Percentiles rank a stretch among this genome's conserved stretches.
Conservation (phyloP, 192 early-diverging fungal genomes). For the Coemansia sp. region DNA sequence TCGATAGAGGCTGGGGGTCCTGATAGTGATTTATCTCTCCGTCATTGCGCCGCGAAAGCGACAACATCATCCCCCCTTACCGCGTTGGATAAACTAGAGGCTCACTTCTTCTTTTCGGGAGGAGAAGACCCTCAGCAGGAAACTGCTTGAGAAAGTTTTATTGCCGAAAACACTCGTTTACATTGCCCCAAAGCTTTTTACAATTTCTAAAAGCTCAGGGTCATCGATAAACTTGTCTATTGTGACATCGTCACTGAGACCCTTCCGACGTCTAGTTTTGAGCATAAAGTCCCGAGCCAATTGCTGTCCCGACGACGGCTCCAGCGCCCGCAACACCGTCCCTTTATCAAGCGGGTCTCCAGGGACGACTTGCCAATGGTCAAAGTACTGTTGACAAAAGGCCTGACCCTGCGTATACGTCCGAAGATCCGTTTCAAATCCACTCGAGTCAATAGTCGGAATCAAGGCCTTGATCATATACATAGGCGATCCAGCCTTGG, state of each 20-base stretch:
- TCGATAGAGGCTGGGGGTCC: too few relatives aligned
- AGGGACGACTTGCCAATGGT: slow-evolving; percentile 97
- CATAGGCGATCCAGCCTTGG: slow-evolving; percentile 92
- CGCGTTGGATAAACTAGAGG: too few relatives aligned
- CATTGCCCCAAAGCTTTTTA: slow-evolving; percentile 10
- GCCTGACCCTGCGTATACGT: slow-evolving; percentile 97
- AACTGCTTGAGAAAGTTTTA: not conserved
- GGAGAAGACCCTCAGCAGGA: too few relatives aligned
- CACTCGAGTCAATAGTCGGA: slow-evolving; percentile 93
- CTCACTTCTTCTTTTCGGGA: too few relatives aligned
- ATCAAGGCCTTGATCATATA: slow-evolving; percentile 92
- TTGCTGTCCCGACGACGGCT: slow-evolving; percentile 65
- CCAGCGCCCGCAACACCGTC: slow-evolving; percentile 84
- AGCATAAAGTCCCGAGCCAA: slow-evolving; percentile 98
- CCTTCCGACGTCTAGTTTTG: slow-evolving; percentile 95
- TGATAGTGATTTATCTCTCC: too few relatives aligned
- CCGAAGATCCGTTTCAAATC: slow-evolving; percentile 95
- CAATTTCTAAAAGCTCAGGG: slow-evolving; percentile 40
- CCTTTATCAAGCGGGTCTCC: slow-evolving; percentile 93
- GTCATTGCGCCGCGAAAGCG: too few relatives aligned
- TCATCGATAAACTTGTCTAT: slow-evolving; percentile 83
- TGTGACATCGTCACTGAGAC: slow-evolving; percentile 76
- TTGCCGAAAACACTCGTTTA: not conserved
- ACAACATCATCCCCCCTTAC: too few relatives aligned
- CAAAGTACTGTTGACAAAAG: slow-evolving; percentile 97